Evolutionary conservation across 257 asterid species (phyloP).

Genomic region (Haberlea rhodopensis): DNA sequence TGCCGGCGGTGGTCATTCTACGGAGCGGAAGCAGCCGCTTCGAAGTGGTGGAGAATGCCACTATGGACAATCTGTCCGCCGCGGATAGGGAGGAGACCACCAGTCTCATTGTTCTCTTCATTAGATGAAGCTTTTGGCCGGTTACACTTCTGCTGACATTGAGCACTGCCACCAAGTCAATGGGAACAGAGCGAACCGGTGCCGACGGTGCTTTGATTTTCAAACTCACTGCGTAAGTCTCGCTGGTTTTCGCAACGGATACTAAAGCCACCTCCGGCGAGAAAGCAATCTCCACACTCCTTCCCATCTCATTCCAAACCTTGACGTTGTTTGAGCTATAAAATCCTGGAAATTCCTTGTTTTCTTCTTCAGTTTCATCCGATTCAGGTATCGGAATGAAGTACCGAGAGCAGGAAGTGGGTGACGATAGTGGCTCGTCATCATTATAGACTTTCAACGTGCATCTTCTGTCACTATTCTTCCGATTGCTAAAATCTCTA

Average conservation of each 20-base stretch:
- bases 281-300: slow-evolving; percentile 49
- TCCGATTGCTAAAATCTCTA: slow-evolving; percentile 5
- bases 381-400: slow-evolving; percentile 86
- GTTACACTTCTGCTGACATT: slow-evolving; percentile 66
- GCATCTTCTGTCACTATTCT: slow-evolving; percentile 22
- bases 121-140: slow-evolving; percentile 55
- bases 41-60: slow-evolving; percentile 83
- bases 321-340: slow-evolving; percentile 32
- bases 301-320: slow-evolving; percentile 24
- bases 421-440: slow-evolving; percentile 89
- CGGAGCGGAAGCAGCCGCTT: slow-evolving; percentile 79
- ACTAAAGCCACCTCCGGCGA: slow-evolving; percentile 73
- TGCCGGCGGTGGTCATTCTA: slow-evolving; percentile 72
- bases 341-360: slow-evolving; percentile 81
- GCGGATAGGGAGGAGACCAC: slow-evolving; percentile 76
- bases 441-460: slow-evolving; percentile 75
- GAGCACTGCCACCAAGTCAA: slow-evolving; percentile 78
- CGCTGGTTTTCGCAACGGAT: slow-evolving; percentile 61
- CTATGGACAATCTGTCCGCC: slow-evolving; percentile 82
- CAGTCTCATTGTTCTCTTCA: slow-evolving; percentile 65
- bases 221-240: slow-evolving; percentile 66
- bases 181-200: slow-evolving; percentile 50
- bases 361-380: slow-evolving; percentile 70
- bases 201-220: slow-evolving; percentile 65
- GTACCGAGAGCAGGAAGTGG: slow-evolving; percentile 64